A percentile compares a stretch with the other conserved stretches of the same genome.
These are phyloP conservation scores for Wickerhamomyces bisporus DNA, from an alignment of 805 yeast species.

Conservation along the genomic window DNA sequence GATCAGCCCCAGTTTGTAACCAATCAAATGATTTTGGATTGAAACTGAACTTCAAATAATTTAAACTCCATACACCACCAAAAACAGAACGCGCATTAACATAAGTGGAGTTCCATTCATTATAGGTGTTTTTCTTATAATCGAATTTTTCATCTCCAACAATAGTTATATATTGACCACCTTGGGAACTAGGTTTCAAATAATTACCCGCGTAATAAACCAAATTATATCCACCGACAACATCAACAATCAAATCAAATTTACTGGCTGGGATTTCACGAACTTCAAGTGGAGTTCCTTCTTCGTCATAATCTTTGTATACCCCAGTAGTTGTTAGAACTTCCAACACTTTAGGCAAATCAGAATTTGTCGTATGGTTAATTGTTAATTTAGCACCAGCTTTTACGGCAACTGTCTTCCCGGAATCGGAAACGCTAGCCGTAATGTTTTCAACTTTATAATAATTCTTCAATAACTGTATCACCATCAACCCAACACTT, in stretches of 20 bases:
- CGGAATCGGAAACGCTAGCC: constrained; percentile 51
- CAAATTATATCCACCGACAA: constrained; percentile 61
- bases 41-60: constrained; percentile 31
- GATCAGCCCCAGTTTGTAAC: constrained; percentile 36
- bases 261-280: constrained; percentile 23
- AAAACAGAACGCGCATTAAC: constrained; percentile 31
- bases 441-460: constrained; percentile 49
- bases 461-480: constrained; percentile 52
- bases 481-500: constrained; percentile 58
- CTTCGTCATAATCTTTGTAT: constrained; percentile 25
- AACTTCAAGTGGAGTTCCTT: constrained; percentile 22
- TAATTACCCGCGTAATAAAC: constrained; percentile 32
- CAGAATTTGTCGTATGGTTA: constrained; percentile 38
- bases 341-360: constrained; percentile 18
- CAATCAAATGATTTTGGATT: constrained; percentile 32
- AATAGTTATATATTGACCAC: constrained; percentile 51
- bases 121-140: constrained; percentile 32
- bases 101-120: constrained; percentile 30
- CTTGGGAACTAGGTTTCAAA: constrained; percentile 37
- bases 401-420: constrained; percentile 36
- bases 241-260: constrained; percentile 65
- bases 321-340: constrained; percentile 25
- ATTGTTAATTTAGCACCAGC: constrained; percentile 50
- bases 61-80: constrained; percentile 32
- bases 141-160: constrained; percentile 54